These are phyloP conservation scores for Erysimum pusillum DNA, from an alignment of 441 rosid species.

Conservation along the genomic window DNA sequence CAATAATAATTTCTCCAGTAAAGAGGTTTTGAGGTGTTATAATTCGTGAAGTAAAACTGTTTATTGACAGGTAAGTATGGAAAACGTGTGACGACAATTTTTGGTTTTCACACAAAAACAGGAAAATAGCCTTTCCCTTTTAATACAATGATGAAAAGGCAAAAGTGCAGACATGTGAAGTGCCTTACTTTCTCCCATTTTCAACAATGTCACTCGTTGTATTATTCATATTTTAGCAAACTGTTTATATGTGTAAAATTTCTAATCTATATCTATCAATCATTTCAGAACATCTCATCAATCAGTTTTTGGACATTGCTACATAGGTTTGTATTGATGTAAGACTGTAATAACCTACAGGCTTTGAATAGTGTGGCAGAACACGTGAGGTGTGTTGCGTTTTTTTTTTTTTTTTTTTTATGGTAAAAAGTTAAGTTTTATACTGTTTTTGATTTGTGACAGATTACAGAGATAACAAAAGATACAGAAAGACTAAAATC, in stretches of 20 bases:
- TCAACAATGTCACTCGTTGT: constrained; percentile 31
- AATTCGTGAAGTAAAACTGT: neutral
- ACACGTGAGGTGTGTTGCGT: constrained; percentile 1
- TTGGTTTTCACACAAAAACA: neutral
- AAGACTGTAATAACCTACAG: neutral
- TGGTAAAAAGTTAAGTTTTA: too few relatives aligned
- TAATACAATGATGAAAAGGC: constrained; percentile 1
- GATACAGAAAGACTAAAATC: too few relatives aligned
- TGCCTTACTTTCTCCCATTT: constrained; percentile 10
- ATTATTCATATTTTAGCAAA: constrained; percentile 23
- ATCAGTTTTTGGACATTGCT: constrained; percentile 30
- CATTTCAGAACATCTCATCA: constrained; percentile 34
- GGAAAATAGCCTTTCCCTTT: neutral
- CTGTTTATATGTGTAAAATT: constrained; percentile 13
- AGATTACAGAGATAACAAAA: too few relatives aligned
- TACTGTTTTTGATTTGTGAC: too few relatives aligned
- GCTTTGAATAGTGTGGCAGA: neutral
- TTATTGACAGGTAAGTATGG: neutral
- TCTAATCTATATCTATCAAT: constrained; percentile 15
- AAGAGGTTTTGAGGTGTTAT: neutral
- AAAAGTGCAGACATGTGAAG: constrained; percentile 29
- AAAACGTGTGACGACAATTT: neutral
- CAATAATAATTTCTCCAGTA: neutral
- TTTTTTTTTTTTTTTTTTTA: too few relatives aligned
- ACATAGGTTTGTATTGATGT: constrained; percentile 17